Base-by-base conservation (phyloP, 2,329 filamentous ascomycete species). In the Biscogniauxia sp. region DNA sequence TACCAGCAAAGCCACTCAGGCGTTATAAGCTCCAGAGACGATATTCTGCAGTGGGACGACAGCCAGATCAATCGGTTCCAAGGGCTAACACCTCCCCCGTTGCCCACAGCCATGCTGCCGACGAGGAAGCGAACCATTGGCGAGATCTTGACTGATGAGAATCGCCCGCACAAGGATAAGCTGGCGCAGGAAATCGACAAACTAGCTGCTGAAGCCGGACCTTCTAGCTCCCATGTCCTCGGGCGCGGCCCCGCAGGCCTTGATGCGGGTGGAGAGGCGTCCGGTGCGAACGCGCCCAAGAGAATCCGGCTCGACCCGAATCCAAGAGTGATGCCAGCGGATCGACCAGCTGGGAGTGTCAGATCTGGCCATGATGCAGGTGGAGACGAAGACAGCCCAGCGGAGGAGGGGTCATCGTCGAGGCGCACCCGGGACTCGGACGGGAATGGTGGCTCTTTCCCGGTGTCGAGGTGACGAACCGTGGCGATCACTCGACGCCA, bases 141-240 rank as follows among this genome's bases (percentile, higher is more conserved):
- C 8, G 69, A 68, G 53, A 61, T 72, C n/a, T 54, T 68, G 19
- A 49, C 56, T 3, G 69, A 72, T 37, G 64, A 70, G 37, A 72
- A 61, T 5, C 54, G 61, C 2, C 64, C 70, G 11, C 63, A 70
- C 57, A 62, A 69, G 59, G 70, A 75, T 58, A 72, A 69, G 55
- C 60, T 75, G 56, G 63, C 64, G 6, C 66, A 65, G 50, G 69
- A 73, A 54, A 65, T 73, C n/a, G 68, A 72, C 9, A 57, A 67
- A 51, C 66, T 74, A 23, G 56, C 20, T 19, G 28, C 13, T 17
- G n/a, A 41, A 20, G 20, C 3, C 52, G 17, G 28, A 19, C 25
- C 26, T 17, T 13, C 51, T 19, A 20, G 23, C 23, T 52, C 28
- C 28, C 9, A 52, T 26, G 51, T 52, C 19, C 13, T 52, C 15